Conservation (phyloP, 371 early-diverging fungal species). For the Dinochytrium kinnereticum region DNA sequence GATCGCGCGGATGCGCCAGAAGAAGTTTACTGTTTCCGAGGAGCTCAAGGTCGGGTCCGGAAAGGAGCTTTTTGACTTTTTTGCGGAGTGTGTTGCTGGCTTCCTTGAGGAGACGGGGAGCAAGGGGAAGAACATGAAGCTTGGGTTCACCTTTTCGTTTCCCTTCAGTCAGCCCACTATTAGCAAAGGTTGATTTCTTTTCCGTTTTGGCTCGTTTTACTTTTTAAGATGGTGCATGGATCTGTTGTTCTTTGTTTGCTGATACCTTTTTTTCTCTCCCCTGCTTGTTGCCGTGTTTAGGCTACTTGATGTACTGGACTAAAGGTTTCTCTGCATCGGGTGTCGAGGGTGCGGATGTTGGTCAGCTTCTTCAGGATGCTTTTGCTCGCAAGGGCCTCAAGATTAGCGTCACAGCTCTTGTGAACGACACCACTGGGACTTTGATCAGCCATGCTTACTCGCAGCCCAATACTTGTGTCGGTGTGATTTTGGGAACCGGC, state of each 20-base stretch:
- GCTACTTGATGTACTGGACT: constrained; percentile 85
- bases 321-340: constrained; percentile 87
- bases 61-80: constrained; percentile 83
- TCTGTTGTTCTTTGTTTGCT: too few species aligned
- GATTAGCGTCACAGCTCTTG: constrained; percentile 82
- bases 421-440: constrained; percentile 97
- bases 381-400: constrained; percentile 72
- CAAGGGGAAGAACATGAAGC: constrained; percentile 28
- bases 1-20: constrained; percentile 57
- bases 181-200: constrained; percentile 45
- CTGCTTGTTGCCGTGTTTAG: too few species aligned
- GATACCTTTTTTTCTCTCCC: too few species aligned
- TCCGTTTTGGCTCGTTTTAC: neutral
- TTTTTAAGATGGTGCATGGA: too few species aligned
- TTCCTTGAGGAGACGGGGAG: constrained; percentile 60
- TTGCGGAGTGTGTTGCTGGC: constrained; percentile 83
- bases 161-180: constrained; percentile 82
- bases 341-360: constrained; percentile 88
- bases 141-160: constrained; percentile 97
- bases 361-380: constrained; percentile 82
- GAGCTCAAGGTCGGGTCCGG: constrained; percentile 70
- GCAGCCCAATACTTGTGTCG: constrained; percentile 79
- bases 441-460: constrained; percentile 87
- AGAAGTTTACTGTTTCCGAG: constrained; percentile 80
- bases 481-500: constrained; percentile 95